Base-by-base conservation (phyloP, 768 basidiomycete species). In the Phylloporus sp. region DNA sequence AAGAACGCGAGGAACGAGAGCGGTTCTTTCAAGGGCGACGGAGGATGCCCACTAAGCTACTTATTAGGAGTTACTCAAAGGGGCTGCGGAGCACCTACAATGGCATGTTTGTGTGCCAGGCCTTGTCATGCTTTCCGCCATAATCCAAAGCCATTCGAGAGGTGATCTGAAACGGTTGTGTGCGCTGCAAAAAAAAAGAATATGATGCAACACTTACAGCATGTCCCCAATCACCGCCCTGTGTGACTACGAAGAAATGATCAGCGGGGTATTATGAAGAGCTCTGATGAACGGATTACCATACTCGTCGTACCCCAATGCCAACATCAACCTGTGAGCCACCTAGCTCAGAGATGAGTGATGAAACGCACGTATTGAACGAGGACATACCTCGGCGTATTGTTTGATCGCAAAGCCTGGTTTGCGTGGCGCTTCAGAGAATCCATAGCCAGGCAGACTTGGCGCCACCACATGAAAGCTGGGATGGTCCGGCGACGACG, bases 391-490 rank as follows among this genome's bases (percentile, higher is more conserved):
- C 68, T 85, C 80, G 1, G 81, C 81, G 44, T 78, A 82, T 42
- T 84, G 80, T n/a, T 62, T 53, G 0, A 67, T 29, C 9, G 56
- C 59, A 54, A 85, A 85, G 0, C 82, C 81, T 52, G 72, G 72
- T 60, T 77, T 77, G 44, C 62, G 78, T 0, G 80, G 76, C 0
- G 76, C 80, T 38, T 81, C 75, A 0, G 84, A 84, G 64, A 84
- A 85, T 0, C 81, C 84, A 62, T 67, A 86, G 0, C 81, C 81
- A 9, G 83, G 85, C 15, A 85, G 57, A 57, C 82, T 79, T 31
- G 76, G 55, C 0, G 78, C 79, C 0, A 86, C 80, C 20, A 86
- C 80, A 55, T 85, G 81, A 61, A 86, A 86, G 45, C 74, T 79
- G 2, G 82, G 83, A 5, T 78, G 71, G 0, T 72, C 65, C 2